Percentiles rank a stretch among this genome's conserved stretches.
Evolutionary conservation across 257 asterid species (phyloP).

Genomic region (Salvia miltiorrhiza): DNA sequence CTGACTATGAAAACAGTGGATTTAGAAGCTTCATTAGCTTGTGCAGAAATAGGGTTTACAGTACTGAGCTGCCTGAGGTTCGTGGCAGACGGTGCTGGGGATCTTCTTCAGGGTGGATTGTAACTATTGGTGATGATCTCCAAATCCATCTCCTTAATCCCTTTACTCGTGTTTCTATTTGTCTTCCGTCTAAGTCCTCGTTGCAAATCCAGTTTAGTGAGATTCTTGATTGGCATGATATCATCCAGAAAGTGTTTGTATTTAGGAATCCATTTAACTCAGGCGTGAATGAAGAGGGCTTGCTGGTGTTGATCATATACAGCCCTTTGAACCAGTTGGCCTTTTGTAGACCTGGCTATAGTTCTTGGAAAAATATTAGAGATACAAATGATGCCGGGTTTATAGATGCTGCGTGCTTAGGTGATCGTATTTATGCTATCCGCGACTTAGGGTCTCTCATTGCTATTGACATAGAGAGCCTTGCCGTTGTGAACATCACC

Average conservation of each 20-base stretch:
- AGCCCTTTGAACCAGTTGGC: slow-evolving; percentile 21
- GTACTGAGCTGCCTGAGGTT: slow-evolving; percentile 23
- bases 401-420: slow-evolving; percentile 10
- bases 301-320: slow-evolving; percentile 26
- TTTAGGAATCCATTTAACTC: slow-evolving; percentile 17
- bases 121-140: slow-evolving; percentile 18
- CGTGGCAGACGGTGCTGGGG: slow-evolving; percentile 24
- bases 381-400: background rate
- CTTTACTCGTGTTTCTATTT: slow-evolving; percentile 12
- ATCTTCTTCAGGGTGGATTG: slow-evolving; percentile 27
- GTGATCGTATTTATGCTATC: slow-evolving; percentile 23
- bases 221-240: slow-evolving; percentile 5
- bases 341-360: slow-evolving; percentile 19
- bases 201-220: slow-evolving; percentile 4
- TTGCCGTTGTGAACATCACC: background rate
- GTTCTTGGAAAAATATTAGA: slow-evolving; percentile 23
- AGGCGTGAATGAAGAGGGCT: background rate
- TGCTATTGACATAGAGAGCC: background rate
- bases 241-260: slow-evolving; percentile 23
- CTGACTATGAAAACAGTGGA: slow-evolving; percentile 11
- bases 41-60: slow-evolving; percentile 16
- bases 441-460: slow-evolving; percentile 4
- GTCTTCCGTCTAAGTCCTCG: slow-evolving; percentile 25
- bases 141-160: slow-evolving; percentile 24
- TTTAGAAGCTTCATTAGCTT: slow-evolving; percentile 19